Evolutionary conservation across 345 rosid genomes (phyloP).

Genomic region (Alliaria petiolata): DNA sequence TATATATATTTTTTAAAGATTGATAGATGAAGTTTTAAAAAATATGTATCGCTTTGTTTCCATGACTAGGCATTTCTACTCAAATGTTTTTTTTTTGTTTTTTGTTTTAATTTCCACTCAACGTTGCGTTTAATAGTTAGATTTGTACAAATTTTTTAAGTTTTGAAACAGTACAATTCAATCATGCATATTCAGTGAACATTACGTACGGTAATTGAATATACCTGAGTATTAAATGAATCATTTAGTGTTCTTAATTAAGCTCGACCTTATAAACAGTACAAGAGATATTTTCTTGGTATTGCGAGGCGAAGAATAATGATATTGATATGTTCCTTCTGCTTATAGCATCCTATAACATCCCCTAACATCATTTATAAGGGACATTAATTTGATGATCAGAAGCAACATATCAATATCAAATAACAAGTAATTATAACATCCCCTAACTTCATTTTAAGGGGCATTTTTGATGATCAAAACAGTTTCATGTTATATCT

Average conservation of each 20-base stretch:
- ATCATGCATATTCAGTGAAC: neutral
- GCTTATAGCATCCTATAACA: too few relatives aligned
- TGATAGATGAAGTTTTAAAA: neutral
- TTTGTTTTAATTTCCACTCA: neutral
- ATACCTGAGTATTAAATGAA: neutral
- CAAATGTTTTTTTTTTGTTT: too few relatives aligned
- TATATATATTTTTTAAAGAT: neutral
- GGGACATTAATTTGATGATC: too few relatives aligned
- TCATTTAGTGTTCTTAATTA: neutral
- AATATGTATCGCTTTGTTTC: neutral
- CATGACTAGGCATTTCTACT: neutral
- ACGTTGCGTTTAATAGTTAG: neutral
- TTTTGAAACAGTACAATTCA: neutral
- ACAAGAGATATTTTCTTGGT: neutral
- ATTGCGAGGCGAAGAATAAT: too few relatives aligned
- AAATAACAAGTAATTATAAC: neutral
- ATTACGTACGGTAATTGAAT: neutral
- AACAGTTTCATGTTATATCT: neutral
- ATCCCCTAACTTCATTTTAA: neutral
- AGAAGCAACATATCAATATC: too few relatives aligned
- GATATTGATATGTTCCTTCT: neutral
- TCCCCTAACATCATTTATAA: too few relatives aligned
- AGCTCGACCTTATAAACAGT: neutral
- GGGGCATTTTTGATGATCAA: neutral
- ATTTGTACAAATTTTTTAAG: neutral